These are phyloP conservation scores for Penicillium sp. DNA, from an alignment of 2,329 filamentous ascomycete genomes.

Conservation along the genomic window DNA sequence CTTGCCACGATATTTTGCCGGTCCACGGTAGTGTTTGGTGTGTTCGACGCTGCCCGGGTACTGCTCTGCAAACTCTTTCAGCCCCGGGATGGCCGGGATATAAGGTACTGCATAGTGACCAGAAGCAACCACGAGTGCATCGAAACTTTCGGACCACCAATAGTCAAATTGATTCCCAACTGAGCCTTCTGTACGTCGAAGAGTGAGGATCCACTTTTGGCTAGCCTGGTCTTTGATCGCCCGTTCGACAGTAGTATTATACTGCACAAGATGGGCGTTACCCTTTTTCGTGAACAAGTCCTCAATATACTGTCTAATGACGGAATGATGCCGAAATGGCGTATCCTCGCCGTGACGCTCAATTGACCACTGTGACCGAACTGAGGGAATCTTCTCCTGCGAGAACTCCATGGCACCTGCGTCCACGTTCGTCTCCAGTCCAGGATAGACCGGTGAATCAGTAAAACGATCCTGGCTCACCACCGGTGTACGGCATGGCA, in stretches of 20 bases:
- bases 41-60: conserved; percentile 43
- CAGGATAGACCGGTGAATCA: conserved; percentile 61
- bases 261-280: conserved; percentile 48
- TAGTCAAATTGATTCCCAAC: conserved; percentile 45
- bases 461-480: conserved; percentile 50
- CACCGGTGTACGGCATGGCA: conserved; percentile 50
- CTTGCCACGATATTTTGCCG: conserved; percentile 41
- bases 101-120: conserved; percentile 62
- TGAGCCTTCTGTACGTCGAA: conserved; percentile 41
- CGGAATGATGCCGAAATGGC: conserved; percentile 61
- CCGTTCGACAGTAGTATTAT: conserved; percentile 60
- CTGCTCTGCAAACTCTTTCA: conserved; percentile 39
- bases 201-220: conserved; percentile 53
- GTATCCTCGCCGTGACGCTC: conserved; percentile 55
- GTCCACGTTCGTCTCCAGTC: conserved; percentile 65
- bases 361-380: conserved; percentile 43
- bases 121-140: conserved; percentile 60
- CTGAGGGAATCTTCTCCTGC: conserved; percentile 53
- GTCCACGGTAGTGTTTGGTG: conserved; percentile 40
- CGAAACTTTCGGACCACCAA: conserved; percentile 64
- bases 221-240: conserved; percentile 50
- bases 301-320: conserved; percentile 57
- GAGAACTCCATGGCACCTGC: conserved; percentile 60
- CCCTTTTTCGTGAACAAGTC: conserved; percentile 55
- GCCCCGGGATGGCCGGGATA: conserved; percentile 43